Evolutionary conservation across 768 basidiomycete species (phyloP), one percentile per base, ranked within the genome.

Genomic region (Dioszegia aurantiaca): DNA sequence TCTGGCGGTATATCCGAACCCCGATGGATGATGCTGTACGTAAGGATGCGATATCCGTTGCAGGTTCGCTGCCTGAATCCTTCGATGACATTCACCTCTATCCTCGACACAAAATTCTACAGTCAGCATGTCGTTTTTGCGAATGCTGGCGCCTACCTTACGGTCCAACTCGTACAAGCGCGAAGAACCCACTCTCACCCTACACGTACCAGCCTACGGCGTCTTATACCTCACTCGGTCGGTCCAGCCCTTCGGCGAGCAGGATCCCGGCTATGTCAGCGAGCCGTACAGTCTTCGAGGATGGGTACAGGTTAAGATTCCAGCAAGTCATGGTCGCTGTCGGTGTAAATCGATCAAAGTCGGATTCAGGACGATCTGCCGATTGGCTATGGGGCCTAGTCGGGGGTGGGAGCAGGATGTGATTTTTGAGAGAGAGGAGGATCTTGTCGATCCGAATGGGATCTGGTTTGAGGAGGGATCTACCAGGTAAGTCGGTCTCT

Each of bases 381-480:
- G 42, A 8, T 33, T 65, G n/a, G 58, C 58, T 39, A 36, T 65
- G 40, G 54, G 58, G 3, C 56, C 60, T 2, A 60, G 54, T 14
- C 39, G 63, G 40, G 51, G 26, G 17, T 47, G 52, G 42, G 65
- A 69, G 36, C 61, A 64, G 24, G 56, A 64, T 44, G 41, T 57
- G 3, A 44, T 72, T 1, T 67, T 67, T 36, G 54, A 67, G 21
- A 36, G 65, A 33, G 55, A 51, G 41, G 47, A 36, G 26, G 43
- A 40, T 39, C 24, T 57, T 24, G 64, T 64, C n/a, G 65, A 62
- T 48, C 60, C 36, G 39, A 60, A 59, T 23, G 68, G 62, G 4
- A 53, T 68, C 23, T 64, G 56, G 61, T 59, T 69, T n/a, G 67
- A 68, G 41, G 64, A 72, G 60, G 70, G 65, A 8, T 47, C 53